Conservation (phyloP, 805 yeast genomes). For the Saccharomycopsis synnaedendra region DNA sequence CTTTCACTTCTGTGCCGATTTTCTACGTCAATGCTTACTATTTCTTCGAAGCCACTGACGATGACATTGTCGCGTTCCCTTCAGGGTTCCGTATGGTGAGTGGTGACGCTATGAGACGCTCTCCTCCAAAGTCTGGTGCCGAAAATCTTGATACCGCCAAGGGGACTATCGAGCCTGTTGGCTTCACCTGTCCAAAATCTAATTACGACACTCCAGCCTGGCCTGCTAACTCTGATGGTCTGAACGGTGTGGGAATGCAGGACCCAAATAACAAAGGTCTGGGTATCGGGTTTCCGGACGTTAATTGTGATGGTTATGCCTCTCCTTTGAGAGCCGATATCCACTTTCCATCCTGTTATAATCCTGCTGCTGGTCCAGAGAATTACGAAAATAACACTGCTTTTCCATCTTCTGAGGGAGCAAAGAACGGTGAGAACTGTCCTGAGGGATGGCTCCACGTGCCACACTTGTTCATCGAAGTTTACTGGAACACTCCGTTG, state of each 20-base stretch:
- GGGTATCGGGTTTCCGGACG: slow-evolving; percentile 9
- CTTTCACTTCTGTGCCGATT: slow-evolving; percentile 1
- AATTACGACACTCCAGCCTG: neutral
- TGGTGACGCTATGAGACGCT: slow-evolving; percentile 8
- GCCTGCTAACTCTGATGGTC: slow-evolving; percentile 4
- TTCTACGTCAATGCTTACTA: slow-evolving; percentile 9
- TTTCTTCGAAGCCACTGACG: slow-evolving; percentile 10
- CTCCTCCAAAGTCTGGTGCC: slow-evolving; percentile 2
- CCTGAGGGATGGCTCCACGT: slow-evolving; percentile 10
- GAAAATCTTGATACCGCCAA: neutral
- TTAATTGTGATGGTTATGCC: slow-evolving; percentile 5
- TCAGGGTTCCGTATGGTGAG: slow-evolving; percentile 9
- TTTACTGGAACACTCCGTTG: slow-evolving; percentile 8
- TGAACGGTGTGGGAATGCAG: slow-evolving; percentile 3
- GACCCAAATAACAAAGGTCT: slow-evolving; percentile 7
- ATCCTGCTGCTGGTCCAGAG: slow-evolving; percentile 7
- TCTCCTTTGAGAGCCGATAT: slow-evolving; percentile 11
- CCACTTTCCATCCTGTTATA: slow-evolving; percentile 11
- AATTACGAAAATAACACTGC: slow-evolving; percentile 7
- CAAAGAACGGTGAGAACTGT: slow-evolving; percentile 4
- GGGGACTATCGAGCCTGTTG: slow-evolving; percentile 5
- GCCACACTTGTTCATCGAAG: slow-evolving; percentile 16
- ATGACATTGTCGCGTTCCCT: slow-evolving; percentile 9
- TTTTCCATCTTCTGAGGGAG: slow-evolving; percentile 2
- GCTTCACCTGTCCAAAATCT: slow-evolving; percentile 7